Conservation (phyloP, 1,284 basidiomycete species). For the Exobasidium cylindrosporum region DNA sequence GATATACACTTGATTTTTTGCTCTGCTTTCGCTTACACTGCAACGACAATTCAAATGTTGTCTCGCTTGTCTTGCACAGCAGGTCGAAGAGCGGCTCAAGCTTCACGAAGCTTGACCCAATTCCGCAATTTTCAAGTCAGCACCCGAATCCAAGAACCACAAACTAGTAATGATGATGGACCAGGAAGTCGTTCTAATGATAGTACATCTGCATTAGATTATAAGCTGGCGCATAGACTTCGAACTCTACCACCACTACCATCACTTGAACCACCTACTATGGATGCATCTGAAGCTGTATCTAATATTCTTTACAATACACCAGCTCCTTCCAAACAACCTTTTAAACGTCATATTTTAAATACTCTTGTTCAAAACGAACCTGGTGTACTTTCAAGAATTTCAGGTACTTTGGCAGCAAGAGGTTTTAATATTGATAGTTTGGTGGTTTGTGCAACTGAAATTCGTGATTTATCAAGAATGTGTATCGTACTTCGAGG, state of each 20-base stretch:
- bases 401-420: slow-evolving; percentile 94
- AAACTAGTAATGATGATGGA: slow-evolving; percentile 1
- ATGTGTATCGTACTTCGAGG: slow-evolving; percentile 98
- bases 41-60: too few relatives aligned
- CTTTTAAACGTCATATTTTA: slow-evolving; percentile 92
- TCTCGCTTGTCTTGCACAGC: background rate
- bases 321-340: slow-evolving; percentile 83
- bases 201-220: slow-evolving; percentile 73
- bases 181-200: background rate
- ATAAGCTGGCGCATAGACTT: slow-evolving; percentile 69
- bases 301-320: slow-evolving; percentile 67
- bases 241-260: slow-evolving; percentile 53
- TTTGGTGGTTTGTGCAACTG: slow-evolving; percentile 95
- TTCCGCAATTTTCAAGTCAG: background rate
- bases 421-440: slow-evolving; percentile 98
- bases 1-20: too few relatives aligned
- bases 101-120: background rate
- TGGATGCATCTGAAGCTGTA: slow-evolving; percentile 53
- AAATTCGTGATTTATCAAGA: slow-evolving; percentile 91
- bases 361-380: slow-evolving; percentile 99
- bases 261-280: slow-evolving; percentile 46
- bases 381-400: slow-evolving; percentile 94
- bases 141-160: background rate
- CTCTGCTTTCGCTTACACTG: too few relatives aligned
- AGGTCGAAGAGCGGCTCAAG: background rate